Percentiles rank a stretch among this genome's conserved stretches.
Evolutionary conservation across 2,329 filamentous ascomycete species (phyloP).

Genomic region (Pseudocercospora fijiensis): DNA sequence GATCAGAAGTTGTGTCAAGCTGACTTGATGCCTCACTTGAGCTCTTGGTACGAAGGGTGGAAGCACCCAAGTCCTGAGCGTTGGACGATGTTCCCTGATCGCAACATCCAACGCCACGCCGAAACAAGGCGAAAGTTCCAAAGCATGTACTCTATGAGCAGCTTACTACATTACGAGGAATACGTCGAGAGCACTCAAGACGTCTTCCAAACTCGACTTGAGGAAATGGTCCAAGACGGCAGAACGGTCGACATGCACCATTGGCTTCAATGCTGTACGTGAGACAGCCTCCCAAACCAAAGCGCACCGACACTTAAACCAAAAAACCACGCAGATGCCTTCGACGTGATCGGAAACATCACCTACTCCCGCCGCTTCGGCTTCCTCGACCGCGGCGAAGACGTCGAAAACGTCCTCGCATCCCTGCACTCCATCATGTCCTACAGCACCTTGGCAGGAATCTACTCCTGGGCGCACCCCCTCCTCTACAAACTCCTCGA

Average conservation of each 20-base stretch:
- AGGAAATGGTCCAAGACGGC: slow-evolving; percentile 17
- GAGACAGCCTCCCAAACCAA: not conserved
- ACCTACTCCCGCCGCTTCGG: slow-evolving; percentile 40
- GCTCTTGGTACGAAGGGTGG: slow-evolving; percentile 24
- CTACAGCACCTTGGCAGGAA: slow-evolving; percentile 19
- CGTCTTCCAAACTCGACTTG: slow-evolving; percentile 20
- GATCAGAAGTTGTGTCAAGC: not conserved
- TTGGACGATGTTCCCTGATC: slow-evolving; percentile 23
- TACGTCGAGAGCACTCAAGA: slow-evolving; percentile 24
- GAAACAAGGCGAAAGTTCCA: slow-evolving; percentile 26
- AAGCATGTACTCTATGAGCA: slow-evolving; percentile 29
- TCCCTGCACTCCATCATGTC: slow-evolving; percentile 17
- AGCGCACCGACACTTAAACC: not conserved
- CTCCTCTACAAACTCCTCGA: slow-evolving; percentile 20
- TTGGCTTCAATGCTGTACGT: slow-evolving; percentile 34
- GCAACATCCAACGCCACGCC: slow-evolving; percentile 24
- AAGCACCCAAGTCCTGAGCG: slow-evolving; percentile 19
- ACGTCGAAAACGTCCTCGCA: slow-evolving; percentile 31
- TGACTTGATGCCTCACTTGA: not conserved
- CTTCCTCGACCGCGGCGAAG: slow-evolving; percentile 41
- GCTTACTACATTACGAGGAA: slow-evolving; percentile 26
- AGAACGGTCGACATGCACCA: slow-evolving; percentile 24
- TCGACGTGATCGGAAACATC: slow-evolving; percentile 44
- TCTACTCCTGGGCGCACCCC: slow-evolving; percentile 25
- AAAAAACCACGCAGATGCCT: slow-evolving; percentile 32